Evolutionary conservation across 441 rosid species (phyloP), one percentile per base, ranked within the genome.

Genomic region (Arabidopsis lyrata): DNA sequence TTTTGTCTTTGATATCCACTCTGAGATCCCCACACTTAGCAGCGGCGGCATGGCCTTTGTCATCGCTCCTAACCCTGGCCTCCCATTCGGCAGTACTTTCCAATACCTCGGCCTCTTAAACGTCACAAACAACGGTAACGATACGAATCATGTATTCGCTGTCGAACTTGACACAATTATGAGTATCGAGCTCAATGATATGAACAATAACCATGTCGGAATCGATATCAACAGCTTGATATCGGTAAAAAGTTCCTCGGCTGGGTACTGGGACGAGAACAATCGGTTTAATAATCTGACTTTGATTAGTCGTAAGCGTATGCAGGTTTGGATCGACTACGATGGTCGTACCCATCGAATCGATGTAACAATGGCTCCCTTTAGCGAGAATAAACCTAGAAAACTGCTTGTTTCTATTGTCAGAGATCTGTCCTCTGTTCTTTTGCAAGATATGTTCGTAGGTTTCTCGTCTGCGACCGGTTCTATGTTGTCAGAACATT

Each of bases 391-490:
- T n/a, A 88, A 81, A 76, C 94, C 97, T n/a, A 71, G 3, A 27
- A 49, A 27, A 45, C 86, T 92, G 2, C 81, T 90, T 65, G 42
- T 90, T 72, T 88, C 94, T 10, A 71, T 41, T 27, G 75, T 12
- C 0, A 69, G 76, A 15, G 91, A 92, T 82, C 84, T 90, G 5
- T 86, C 97, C 0, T 16, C 15, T 15, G 45, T 58, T 35, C 38
- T 58, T 12, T 18, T 18, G 47, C 63, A 58, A 18, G 27, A 58
- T 5, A 90, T 90, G 96, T 86, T 76, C 18, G 83, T 86, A 10
- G 91, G 96, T 0, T 90, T 90, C 74, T 85, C 96, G 5, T 58
- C 96, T 59, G 85, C 96, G n/a, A 88, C 96, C 0, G 96, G 96
- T 70, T 85, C 79, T 58, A 35, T 90, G 1, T 4, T 77, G 8